These are phyloP conservation scores for Arachnopeziza araneosa DNA, from an alignment of 2,329 filamentous ascomycete genomes.

Conservation along the genomic window DNA sequence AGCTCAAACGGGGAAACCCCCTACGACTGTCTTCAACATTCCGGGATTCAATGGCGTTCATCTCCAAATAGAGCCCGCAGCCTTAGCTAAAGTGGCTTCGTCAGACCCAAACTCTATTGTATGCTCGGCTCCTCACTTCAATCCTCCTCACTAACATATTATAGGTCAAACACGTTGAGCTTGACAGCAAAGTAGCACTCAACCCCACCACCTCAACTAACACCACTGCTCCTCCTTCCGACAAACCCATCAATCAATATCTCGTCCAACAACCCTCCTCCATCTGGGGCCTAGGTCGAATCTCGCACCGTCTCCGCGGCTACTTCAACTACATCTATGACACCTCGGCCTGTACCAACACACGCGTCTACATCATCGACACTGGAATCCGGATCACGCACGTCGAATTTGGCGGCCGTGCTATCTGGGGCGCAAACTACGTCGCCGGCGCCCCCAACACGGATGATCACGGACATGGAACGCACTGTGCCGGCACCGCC, in stretches of 20 bases:
- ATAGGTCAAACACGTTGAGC: background rate
- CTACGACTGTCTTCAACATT: background rate
- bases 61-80: background rate
- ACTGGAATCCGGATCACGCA: conserved; percentile 33
- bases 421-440: conserved; percentile 31
- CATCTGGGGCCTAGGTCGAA: conserved; percentile 25
- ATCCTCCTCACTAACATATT: background rate
- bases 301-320: conserved; percentile 18
- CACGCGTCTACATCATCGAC: conserved; percentile 32
- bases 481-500: conserved; percentile 38
- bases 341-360: conserved; percentile 21
- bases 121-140: background rate
- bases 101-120: background rate
- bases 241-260: background rate
- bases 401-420: conserved; percentile 33
- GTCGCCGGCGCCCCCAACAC: conserved; percentile 23
- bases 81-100: background rate
- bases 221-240: background rate
- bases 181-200: background rate
- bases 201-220: background rate
- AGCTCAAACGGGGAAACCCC: background rate
- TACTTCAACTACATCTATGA: conserved; percentile 22
- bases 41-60: background rate
- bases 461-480: conserved; percentile 38
- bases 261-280: background rate